Base-by-base conservation (phyloP, 1,284 basidiomycete genomes). In the Rhodotorula sp. region DNA sequence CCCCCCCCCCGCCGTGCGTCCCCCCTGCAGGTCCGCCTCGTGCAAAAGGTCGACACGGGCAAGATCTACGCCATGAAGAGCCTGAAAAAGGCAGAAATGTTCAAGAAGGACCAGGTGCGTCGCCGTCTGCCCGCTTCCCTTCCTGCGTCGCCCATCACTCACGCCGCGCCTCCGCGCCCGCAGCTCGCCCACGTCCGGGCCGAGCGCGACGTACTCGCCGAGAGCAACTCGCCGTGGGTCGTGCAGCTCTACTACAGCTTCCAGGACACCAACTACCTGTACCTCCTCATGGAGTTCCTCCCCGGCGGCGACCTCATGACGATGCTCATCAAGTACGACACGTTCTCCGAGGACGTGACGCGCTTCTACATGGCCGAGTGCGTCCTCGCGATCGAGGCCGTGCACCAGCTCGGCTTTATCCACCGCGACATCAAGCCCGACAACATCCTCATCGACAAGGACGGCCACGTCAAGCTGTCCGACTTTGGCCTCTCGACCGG, bases 11-110 rank as follows among this genome's bases (percentile, higher is more conserved):
- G 50, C 13, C 25, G 9, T 42, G 7, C 45, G 21, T 8, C 2
- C 17, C 17, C 4, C 55, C 12, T 44, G n/a, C 61, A 92, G 90
- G 94, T 98, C 50, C 88, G 96, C 64, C 85, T 99, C 61, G 94
- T 97, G 55, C 96, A 98, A 82, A 98, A 99, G 84, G 88, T 90
- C 60, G 96, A 98, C 81, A 98, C 95, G 16, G 94, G 91, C 72
- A 97, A 96, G 84, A 96, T 99, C 68, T 98, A 97, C 80, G 96
- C 96, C 54, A 99, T 99, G 97, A 99, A 99, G 86, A 97, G 93
- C 73, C 83, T 99, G 80, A 89, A 93, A 82, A 99, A 99, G 84
- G 90, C 90, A 65, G 96, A 99, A 83, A 99, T 99, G 96, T 90
- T 99, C 85, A 97, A 98, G 82, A 93, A 97, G 80, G 96, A 99